These are phyloP conservation scores for Chlorociboria aeruginascens DNA, from an alignment of 495 filamentous ascomycete species.

Conservation along the genomic window DNA sequence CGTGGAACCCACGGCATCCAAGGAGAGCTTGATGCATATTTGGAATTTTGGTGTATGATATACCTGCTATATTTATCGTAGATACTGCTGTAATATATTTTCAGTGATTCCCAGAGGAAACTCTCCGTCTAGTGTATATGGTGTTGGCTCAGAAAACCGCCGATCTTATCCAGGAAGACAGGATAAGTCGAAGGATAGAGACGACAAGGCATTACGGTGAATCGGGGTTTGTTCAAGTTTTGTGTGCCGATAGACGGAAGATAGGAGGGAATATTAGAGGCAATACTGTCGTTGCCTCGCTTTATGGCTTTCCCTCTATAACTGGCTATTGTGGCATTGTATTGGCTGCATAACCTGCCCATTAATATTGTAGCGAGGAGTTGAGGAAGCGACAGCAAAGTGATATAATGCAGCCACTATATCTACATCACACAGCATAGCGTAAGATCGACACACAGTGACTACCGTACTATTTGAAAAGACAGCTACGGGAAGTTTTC, in stretches of 20 bases:
- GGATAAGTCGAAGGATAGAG: constrained; percentile 25
- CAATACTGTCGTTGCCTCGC: not conserved
- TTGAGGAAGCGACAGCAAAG: too few relatives aligned
- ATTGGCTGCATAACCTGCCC: too few relatives aligned
- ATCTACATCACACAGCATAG: too few relatives aligned
- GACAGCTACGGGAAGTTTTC: too few relatives aligned
- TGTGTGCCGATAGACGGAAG: too few relatives aligned
- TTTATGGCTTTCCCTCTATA: not conserved
- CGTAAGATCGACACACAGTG: too few relatives aligned
- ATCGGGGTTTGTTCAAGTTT: too few relatives aligned
- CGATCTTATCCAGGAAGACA: constrained; percentile 36
- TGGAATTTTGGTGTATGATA: constrained; percentile 38
- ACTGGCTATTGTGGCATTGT: not conserved
- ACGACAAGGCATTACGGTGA: not conserved
- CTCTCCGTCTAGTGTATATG: constrained; percentile 39
- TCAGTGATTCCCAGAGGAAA: constrained; percentile 45
- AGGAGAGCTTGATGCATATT: constrained; percentile 16
- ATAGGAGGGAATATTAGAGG: too few relatives aligned
- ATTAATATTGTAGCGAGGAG: too few relatives aligned
- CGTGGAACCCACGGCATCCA: constrained; percentile 25
- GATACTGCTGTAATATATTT: constrained; percentile 47
- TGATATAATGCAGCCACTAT: too few relatives aligned
- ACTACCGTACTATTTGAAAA: too few relatives aligned
- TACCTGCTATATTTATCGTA: constrained; percentile 44
- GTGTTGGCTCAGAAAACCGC: constrained; percentile 50